Evolutionary conservation across 805 yeast species (phyloP), one percentile per base, ranked within the genome.

Genomic region (Candida coquimbonensis): DNA sequence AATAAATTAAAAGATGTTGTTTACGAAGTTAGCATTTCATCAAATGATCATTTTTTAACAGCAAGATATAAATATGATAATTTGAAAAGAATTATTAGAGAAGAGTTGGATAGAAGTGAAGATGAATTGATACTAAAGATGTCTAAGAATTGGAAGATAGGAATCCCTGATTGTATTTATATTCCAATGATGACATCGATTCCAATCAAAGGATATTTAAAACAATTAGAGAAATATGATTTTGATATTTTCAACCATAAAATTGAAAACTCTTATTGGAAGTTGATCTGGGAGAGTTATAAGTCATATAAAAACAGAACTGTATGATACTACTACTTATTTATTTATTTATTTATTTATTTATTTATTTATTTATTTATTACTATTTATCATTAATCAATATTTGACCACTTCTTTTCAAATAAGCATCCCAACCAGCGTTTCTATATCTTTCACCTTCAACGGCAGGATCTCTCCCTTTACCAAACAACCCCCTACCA

Each of bases 401-500:
- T 35, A 31, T 33, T 35, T 42, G 36, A 33, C 47, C 44, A 37
- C 31, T 44, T 60, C 72, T 68, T 50, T 72, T 70, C 56, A 74
- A 60, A 61, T 91, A 93, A 7, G 98, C 96, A 26, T 77, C 74
- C 99, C 99, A 93, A 6, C 98, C 98, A 14, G 98, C 98, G 46
- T 77, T 75, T 66, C 84, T 80, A 66, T 93, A 93, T 59, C 99
- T 77, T 59, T 81, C 77, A 38, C 96, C 95, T 67, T 93, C 96
- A 13, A 70, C 84, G 2, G 72, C 72, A 7, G 97, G 96, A 62
- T 91, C 95, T 68, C 98, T 81, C 19, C 95, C 96, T 59, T 88
- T 86, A 13, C 93, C 98, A 63, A 86, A 89, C 46, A 93, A 72
- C 0, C 99, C 99, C 67, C 99, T 80, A 11, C 99, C 99, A n/a